Conservation (phyloP, 2,329 filamentous ascomycete species). For the Claviceps purpurea region DNA sequence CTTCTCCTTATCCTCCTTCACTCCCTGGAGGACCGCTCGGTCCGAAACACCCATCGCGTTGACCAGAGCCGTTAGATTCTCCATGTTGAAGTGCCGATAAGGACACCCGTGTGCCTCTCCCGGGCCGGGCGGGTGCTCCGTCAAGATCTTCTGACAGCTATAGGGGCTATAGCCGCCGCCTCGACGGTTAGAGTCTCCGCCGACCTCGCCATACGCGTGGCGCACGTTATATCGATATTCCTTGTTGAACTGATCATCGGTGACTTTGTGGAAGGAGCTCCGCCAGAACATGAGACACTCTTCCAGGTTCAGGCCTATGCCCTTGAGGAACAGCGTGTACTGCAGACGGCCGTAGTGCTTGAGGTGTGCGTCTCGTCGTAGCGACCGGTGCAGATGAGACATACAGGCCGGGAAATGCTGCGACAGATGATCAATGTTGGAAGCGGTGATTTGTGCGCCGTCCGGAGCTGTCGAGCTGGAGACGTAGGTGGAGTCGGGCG, state of each 20-base stretch:
- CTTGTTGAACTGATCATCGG: conserved; percentile 92
- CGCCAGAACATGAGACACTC: conserved; percentile 92
- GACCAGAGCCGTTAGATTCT: conserved; percentile 69
- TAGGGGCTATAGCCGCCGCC: conserved; percentile 82
- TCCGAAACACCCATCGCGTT: conserved; percentile 71
- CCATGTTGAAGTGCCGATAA: conserved; percentile 79
- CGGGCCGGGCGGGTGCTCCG: conserved; percentile 71
- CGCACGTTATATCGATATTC: conserved; percentile 95
- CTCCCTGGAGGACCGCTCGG: conserved; percentile 59
- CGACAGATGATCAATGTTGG: conserved; percentile 66
- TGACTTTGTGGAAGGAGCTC: conserved; percentile 67
- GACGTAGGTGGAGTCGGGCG: conserved; percentile 71
- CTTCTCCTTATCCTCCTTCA: conserved; percentile 79
- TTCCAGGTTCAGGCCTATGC: conserved; percentile 82
- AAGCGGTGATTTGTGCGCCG: conserved; percentile 63
- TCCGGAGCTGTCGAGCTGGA: conserved; percentile 48
- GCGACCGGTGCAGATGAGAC: conserved; percentile 74
- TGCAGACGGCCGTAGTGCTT: conserved; percentile 90
- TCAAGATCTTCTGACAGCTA: conserved; percentile 90
- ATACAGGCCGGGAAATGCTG: conserved; percentile 86
- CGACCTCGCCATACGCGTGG: conserved; percentile 91
- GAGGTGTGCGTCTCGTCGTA: conserved; percentile 78
- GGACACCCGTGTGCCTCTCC: conserved; percentile 94
- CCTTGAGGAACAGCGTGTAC: conserved; percentile 93
- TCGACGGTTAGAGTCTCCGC: conserved; percentile 77